Evolutionary conservation across 768 basidiomycete species (phyloP).

Genomic region (Hemileccinum impolitum): DNA sequence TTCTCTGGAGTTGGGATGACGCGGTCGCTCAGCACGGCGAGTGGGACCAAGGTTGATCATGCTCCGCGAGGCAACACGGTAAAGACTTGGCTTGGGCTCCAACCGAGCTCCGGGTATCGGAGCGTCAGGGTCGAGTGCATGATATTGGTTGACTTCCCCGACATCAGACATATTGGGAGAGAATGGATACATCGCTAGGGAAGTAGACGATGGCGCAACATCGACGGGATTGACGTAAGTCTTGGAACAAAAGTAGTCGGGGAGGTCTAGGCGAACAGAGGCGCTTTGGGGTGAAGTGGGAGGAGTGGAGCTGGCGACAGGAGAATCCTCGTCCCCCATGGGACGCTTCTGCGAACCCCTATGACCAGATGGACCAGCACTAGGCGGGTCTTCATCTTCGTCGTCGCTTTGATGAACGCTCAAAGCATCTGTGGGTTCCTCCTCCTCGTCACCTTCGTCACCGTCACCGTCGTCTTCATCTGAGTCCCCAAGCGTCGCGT

Average conservation of each 20-base stretch:
- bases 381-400: constrained; percentile 30
- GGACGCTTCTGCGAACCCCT: constrained; percentile 12
- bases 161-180: constrained; percentile 13
- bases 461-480: constrained; percentile 32
- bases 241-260: constrained; percentile 8
- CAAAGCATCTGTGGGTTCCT: constrained; percentile 35
- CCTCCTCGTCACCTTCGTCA: constrained; percentile 33
- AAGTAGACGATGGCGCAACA: constrained; percentile 7
- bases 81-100: constrained; percentile 42
- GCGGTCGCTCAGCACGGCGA: constrained; percentile 27
- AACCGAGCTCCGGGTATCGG: constrained; percentile 5
- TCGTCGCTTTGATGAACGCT: constrained; percentile 37
- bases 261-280: neutral
- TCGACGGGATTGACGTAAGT: constrained; percentile 4
- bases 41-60: constrained; percentile 52
- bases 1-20: constrained; percentile 18
- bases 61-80: constrained; percentile 60
- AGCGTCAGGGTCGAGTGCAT: constrained; percentile 4
- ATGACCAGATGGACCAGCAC: constrained; percentile 16
- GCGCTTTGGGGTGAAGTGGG: neutral
- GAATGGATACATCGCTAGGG: constrained; percentile 13
- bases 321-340: constrained; percentile 1
- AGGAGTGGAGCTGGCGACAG: constrained; percentile 2
- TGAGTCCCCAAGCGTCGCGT: constrained; percentile 22
- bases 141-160: constrained; percentile 6